Evolutionary conservation across 495 filamentous ascomycete genomes (phyloP).

Genomic region (Annulohypoxylon moriforme): DNA sequence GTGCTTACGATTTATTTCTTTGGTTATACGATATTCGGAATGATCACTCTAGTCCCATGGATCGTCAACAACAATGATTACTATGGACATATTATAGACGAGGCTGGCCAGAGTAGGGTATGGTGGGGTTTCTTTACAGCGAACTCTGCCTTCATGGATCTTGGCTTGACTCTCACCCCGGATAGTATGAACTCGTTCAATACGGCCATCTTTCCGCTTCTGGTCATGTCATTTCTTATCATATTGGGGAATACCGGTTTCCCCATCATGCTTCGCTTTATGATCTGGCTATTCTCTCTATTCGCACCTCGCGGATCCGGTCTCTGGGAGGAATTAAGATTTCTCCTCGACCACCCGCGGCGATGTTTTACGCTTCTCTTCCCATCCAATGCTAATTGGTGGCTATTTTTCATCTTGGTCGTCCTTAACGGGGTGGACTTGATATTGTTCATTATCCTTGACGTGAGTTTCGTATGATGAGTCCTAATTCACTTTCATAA

Average conservation of each 20-base stretch:
- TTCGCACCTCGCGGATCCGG: slow-evolving; percentile 68
- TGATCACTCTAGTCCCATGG: slow-evolving; percentile 81
- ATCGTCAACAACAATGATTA: slow-evolving; percentile 69
- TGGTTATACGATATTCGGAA: slow-evolving; percentile 77
- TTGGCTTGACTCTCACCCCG: slow-evolving; percentile 87
- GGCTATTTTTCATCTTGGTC: slow-evolving; percentile 89
- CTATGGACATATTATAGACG: slow-evolving; percentile 69
- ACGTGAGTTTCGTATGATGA: slow-evolving; percentile 65
- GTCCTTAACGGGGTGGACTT: slow-evolving; percentile 84
- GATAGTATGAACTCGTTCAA: slow-evolving; percentile 93
- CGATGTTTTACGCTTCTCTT: slow-evolving; percentile 96
- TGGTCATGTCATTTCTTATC: slow-evolving; percentile 83
- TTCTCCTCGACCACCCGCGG: slow-evolving; percentile 92
- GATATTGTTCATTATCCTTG: slow-evolving; percentile 89
- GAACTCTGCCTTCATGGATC: slow-evolving; percentile 87
- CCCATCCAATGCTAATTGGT: slow-evolving; percentile 91
- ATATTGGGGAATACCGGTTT: slow-evolving; percentile 95
- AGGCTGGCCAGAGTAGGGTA: slow-evolving; percentile 68
- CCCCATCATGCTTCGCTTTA: slow-evolving; percentile 88
- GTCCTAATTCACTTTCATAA: slow-evolving; percentile 11
- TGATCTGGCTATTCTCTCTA: slow-evolving; percentile 81
- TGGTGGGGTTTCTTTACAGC: slow-evolving; percentile 96
- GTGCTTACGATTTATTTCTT: slow-evolving; percentile 83
- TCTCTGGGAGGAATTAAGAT: slow-evolving; percentile 87
- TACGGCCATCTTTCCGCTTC: slow-evolving; percentile 75